Conservation (phyloP, 148 eudicot species). For the Tetragonia tetragonoides region DNA sequence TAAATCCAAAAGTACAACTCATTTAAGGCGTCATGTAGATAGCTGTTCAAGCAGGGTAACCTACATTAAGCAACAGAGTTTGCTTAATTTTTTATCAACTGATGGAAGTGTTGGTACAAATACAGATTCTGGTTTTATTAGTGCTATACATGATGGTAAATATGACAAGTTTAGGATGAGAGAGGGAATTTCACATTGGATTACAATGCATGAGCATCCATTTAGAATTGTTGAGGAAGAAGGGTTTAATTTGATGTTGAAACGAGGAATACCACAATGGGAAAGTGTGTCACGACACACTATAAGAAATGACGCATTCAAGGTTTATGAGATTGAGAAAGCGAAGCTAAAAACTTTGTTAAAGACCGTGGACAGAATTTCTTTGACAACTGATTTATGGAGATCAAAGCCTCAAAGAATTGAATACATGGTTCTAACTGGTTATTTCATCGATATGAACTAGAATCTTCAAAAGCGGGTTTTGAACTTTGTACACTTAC, state of each 20-base stretch:
- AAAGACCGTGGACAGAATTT: neutral
- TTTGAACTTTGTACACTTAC: neutral
- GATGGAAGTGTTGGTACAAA: neutral
- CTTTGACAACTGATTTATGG: constrained; percentile 15
- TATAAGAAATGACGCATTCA: neutral
- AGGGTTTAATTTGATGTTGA: constrained; percentile 12
- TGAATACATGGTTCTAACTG: constrained; percentile 1
- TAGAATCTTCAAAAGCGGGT: constrained; percentile 4
- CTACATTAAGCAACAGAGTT: neutral
- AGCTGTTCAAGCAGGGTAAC: neutral
- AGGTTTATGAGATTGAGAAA: constrained; percentile 12
- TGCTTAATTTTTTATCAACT: constrained; percentile 5
- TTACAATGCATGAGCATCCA: constrained; percentile 11
- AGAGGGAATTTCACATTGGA: constrained; percentile 8
- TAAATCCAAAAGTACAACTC: neutral
- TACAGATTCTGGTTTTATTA: no score
- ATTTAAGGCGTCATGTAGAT: neutral
- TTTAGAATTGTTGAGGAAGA: constrained; percentile 3
- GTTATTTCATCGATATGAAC: constrained; percentile 2
- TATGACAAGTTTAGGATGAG: constrained; percentile 6
- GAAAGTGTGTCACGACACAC: neutral
- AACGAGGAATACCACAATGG: neutral
- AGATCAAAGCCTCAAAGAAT: neutral
- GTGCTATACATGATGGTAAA: constrained; percentile 6
- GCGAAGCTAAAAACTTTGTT: neutral